Base-by-base conservation (phyloP, 371 early-diverging fungal genomes). In the Mucor mucedo region DNA sequence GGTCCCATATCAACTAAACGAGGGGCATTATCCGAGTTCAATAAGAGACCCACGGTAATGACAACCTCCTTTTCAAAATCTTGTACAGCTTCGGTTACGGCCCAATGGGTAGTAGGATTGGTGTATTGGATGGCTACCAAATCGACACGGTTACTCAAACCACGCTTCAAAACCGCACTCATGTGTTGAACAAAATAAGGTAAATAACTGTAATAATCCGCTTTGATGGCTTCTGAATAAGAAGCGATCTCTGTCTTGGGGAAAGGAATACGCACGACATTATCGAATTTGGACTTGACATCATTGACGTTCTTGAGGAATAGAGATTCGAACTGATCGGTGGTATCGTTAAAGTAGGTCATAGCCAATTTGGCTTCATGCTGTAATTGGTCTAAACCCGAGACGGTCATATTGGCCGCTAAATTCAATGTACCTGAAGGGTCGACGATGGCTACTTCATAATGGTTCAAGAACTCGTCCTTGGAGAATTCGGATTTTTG, bases 1-100 rank as follows among this genome's bases (percentile, higher is more conserved):
- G 96, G 96, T 0, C 96, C 96, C 62, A 86, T 78, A 62, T 94
- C 94, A 2, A 96, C 91, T 28, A 87, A 61, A 30, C 91, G 83
- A 50, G 83, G 70, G 5, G 88, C 78, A 39, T 85, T 72, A 39
- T 90, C 90, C 16, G 84, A 77, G 56, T 93, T 84, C 45, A 93
- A 62, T n/a, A 93, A 63, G 8, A 94, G 60, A 0, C 93, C 94
- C n/a, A 94, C 63, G 2, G 62, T 72, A 29, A 89, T 68, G 8
- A 69, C 44, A 11, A 55, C 42, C 33, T 70, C 58, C 8, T 70
- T 60, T 40, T 65, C 60, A 10, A 57, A 41, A 30, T 53, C 58
- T 9, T 71, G 45, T 14, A 32, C n/a, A 4, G 67, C 56, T 40
- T 75, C 58, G 2, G 54, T 62, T 2, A 77, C 70, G 3, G 55